These are phyloP conservation scores for Penicillium sp. DNA, from an alignment of 2,329 filamentous ascomycete genomes.

Conservation along the genomic window DNA sequence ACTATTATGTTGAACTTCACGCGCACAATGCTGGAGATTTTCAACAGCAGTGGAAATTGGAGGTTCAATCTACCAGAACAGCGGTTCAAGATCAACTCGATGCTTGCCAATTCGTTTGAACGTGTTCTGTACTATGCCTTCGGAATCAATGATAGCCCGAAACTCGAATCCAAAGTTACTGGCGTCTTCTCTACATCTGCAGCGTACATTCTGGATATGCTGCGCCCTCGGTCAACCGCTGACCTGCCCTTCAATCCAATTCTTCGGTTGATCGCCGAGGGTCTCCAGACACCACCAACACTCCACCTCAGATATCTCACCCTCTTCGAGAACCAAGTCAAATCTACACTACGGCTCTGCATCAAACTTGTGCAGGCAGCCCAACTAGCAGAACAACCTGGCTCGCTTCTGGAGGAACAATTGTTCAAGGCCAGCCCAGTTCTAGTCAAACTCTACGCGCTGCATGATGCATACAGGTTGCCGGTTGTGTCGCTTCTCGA, in stretches of 20 bases:
- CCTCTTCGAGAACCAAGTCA: conserved; percentile 63
- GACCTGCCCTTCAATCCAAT: conserved; percentile 76
- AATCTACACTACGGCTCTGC: conserved; percentile 64
- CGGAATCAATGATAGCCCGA: conserved; percentile 65
- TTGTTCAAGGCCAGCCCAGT: conserved; percentile 78
- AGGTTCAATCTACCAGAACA: conserved; percentile 70
- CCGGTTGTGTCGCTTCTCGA: conserved; percentile 70
- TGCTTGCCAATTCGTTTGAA: conserved; percentile 68
- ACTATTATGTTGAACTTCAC: conserved; percentile 71
- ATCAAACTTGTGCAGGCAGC: conserved; percentile 70
- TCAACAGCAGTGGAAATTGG: conserved; percentile 85
- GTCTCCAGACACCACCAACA: conserved; percentile 61
- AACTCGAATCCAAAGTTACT: conserved; percentile 54
- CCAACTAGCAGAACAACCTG: conserved; percentile 61
- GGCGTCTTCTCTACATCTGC: conserved; percentile 70
- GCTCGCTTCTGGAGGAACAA: conserved; percentile 69
- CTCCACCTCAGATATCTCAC: conserved; percentile 58
- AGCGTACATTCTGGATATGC: conserved; percentile 71
- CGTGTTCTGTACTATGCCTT: conserved; percentile 71
- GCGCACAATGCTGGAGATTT: conserved; percentile 74
- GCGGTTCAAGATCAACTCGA: conserved; percentile 65
- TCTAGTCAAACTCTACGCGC: conserved; percentile 72
- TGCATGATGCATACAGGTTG: conserved; percentile 64
- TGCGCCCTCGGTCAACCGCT: conserved; percentile 68
- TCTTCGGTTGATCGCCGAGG: conserved; percentile 66